These are phyloP conservation scores for Psilocybe tampanensis DNA, from an alignment of 768 basidiomycete genomes.

Conservation along the genomic window DNA sequence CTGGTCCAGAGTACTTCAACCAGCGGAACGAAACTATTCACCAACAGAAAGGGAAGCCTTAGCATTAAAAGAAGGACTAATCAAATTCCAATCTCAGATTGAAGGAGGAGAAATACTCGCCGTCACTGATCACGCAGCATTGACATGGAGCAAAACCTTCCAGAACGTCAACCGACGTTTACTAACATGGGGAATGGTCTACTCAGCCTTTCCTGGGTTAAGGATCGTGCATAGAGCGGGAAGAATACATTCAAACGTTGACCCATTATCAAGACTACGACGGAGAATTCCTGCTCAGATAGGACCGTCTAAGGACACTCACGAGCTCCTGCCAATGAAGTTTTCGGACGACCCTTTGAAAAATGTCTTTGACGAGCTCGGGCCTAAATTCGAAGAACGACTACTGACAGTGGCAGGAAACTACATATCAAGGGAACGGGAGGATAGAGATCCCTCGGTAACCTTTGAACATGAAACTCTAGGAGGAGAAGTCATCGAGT, in stretches of 20 bases:
- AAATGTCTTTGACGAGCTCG: conserved; percentile 28
- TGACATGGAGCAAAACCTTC: conserved; percentile 38
- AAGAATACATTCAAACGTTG: conserved; percentile 40
- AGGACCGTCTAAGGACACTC: conserved; percentile 15
- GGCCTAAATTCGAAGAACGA: conserved; percentile 26
- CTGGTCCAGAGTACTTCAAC: conserved; percentile 27
- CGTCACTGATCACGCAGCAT: conserved; percentile 33
- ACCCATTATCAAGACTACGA: conserved; percentile 36
- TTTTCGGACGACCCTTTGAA: conserved; percentile 19
- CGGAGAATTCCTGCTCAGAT: conserved; percentile 19
- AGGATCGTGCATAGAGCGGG: conserved; percentile 41
- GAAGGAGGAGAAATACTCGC: conserved; percentile 34
- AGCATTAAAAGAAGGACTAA: conserved; percentile 36
- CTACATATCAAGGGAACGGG: background rate
- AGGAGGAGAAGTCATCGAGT: background rate
- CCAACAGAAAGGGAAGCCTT: conserved; percentile 41
- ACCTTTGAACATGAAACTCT: background rate
- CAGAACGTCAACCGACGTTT: conserved; percentile 39
- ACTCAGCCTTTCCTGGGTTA: conserved; percentile 35
- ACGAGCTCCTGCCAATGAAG: background rate
- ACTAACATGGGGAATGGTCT: conserved; percentile 36
- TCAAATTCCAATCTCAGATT: conserved; percentile 37
- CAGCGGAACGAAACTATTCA: conserved; percentile 37
- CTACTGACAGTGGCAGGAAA: conserved; percentile 17
- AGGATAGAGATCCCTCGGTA: background rate